phyloP scores from a whole-genome alignment of 1,139 yeast genomes.

The Protomyces arabidopsidicola region DNA sequence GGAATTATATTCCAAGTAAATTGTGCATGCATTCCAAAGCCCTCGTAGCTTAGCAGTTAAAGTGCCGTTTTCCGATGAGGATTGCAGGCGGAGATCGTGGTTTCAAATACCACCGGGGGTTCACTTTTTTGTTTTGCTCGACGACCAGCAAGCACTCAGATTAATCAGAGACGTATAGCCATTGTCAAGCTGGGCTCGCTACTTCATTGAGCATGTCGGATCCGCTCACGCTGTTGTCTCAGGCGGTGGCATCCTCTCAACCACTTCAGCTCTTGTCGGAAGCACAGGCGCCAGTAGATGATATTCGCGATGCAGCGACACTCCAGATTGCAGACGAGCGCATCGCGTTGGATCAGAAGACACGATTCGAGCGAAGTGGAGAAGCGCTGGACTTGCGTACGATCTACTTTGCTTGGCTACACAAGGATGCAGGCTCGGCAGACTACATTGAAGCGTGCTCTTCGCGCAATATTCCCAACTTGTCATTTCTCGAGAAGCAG shows the following conservation, averaged over 20 bases:
- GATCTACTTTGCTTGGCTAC: conserved; percentile 75
- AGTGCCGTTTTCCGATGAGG: conserved; percentile 1
- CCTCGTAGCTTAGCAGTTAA: conserved; percentile 2
- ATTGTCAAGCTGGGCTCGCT: background rate
- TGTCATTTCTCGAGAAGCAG: conserved; percentile 80
- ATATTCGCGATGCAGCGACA: background rate
- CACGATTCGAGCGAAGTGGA: conserved; percentile 17
- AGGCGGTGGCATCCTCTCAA: background rate
- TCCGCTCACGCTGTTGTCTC: background rate
- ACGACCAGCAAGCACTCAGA: background rate
- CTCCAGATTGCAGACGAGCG: background rate
- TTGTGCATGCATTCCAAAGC: background rate
- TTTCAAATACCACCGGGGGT: conserved; percentile 1
- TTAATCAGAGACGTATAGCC: background rate
- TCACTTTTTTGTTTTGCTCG: background rate
- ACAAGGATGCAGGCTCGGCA: conserved; percentile 68
- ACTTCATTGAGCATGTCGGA: background rate
- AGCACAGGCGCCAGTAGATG: background rate
- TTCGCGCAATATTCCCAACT: conserved; percentile 58
- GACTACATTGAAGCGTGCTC: conserved; percentile 76
- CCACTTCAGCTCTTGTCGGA: background rate
- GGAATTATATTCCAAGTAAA: background rate
- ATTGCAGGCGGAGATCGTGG: conserved; percentile 4
- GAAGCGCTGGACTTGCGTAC: conserved; percentile 52
- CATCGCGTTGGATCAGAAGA: background rate